phyloP scores from a whole-genome alignment of 2,329 filamentous ascomycete genomes.

The Aspergillus spinulosporus region DNA sequence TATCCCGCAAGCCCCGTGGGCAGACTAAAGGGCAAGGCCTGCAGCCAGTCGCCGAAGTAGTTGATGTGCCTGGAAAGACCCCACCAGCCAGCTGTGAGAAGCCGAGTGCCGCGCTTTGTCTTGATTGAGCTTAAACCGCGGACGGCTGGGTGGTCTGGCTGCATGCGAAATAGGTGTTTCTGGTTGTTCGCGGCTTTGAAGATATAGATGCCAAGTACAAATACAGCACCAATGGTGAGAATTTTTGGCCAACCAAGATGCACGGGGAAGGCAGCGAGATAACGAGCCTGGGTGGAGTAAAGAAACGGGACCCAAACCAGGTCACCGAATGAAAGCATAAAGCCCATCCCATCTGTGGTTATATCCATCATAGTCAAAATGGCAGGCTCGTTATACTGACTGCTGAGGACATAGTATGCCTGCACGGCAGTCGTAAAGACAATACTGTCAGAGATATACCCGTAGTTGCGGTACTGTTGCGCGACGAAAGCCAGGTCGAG shows the following conservation, averaged over 20 bases:
- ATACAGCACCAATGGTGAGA: slow-evolving; percentile 63
- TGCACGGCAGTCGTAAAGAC: slow-evolving; percentile 74
- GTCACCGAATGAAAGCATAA: slow-evolving; percentile 89
- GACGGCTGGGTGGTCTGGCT: slow-evolving; percentile 76
- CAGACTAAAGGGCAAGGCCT: slow-evolving; percentile 81
- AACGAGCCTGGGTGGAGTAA: slow-evolving; percentile 78
- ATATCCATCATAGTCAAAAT: slow-evolving; percentile 91
- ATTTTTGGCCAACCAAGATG: slow-evolving; percentile 69
- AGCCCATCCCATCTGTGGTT: slow-evolving; percentile 84
- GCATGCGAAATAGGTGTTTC: slow-evolving; percentile 86
- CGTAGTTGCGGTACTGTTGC: slow-evolving; percentile 80
- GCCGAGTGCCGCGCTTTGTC: slow-evolving; percentile 74
- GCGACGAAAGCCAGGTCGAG: slow-evolving; percentile 78
- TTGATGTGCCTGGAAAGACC: slow-evolving; percentile 86
- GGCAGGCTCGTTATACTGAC: slow-evolving; percentile 77
- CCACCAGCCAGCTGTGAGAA: slow-evolving; percentile 88
- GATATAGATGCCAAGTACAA: slow-evolving; percentile 72
- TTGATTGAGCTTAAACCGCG: slow-evolving; percentile 80
- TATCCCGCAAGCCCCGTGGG: slow-evolving; percentile 82
- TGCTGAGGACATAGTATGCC: slow-evolving; percentile 75
- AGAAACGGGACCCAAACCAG: slow-evolving; percentile 87
- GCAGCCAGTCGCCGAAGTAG: slow-evolving; percentile 89
- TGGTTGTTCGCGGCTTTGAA: slow-evolving; percentile 86
- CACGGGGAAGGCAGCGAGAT: slow-evolving; percentile 75
- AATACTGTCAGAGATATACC: slow-evolving; percentile 79